Evolutionary conservation across 2,329 filamentous ascomycete genomes (phyloP).

Genomic region (Aspergillus sp.): DNA sequence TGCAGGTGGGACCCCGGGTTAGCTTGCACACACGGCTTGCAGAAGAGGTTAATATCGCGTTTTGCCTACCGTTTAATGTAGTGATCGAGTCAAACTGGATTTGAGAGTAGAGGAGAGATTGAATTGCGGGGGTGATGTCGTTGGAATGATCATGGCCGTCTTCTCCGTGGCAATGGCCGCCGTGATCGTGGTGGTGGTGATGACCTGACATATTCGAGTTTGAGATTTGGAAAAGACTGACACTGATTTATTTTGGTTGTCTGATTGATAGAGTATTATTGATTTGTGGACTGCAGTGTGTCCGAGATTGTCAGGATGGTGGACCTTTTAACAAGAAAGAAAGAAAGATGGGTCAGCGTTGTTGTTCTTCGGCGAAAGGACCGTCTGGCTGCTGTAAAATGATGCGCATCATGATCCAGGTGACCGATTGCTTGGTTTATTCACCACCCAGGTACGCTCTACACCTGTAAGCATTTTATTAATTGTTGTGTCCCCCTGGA

Average conservation of each 20-base stretch:
- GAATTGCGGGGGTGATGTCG: slow-evolving; percentile 87
- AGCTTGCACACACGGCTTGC: not conserved
- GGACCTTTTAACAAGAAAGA: not conserved
- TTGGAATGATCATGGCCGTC: slow-evolving; percentile 82
- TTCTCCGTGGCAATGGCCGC: slow-evolving; percentile 52
- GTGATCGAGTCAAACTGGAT: slow-evolving; percentile 84
- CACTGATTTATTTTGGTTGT: not conserved
- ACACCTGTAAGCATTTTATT: no score
- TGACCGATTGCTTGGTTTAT: no score
- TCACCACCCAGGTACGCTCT: no score
- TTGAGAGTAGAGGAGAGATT: slow-evolving; percentile 86
- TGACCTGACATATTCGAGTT: slow-evolving; percentile 36
- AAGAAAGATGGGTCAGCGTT: not conserved
- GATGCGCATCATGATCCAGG: no score
- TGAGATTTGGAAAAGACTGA: not conserved
- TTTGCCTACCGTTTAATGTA: slow-evolving; percentile 69
- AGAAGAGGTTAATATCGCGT: no score
- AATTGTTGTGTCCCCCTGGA: not conserved
- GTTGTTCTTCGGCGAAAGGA: not conserved
- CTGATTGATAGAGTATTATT: not conserved
- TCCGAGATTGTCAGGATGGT: not conserved
- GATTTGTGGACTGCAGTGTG: not conserved
- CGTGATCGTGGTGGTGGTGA: slow-evolving; percentile 42
- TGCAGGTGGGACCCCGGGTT: slow-evolving; percentile 14
- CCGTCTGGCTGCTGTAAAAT: no score